These are phyloP conservation scores for Suhomyces anneliseae DNA, from an alignment of 1,139 yeast genomes.

Conservation along the genomic window DNA sequence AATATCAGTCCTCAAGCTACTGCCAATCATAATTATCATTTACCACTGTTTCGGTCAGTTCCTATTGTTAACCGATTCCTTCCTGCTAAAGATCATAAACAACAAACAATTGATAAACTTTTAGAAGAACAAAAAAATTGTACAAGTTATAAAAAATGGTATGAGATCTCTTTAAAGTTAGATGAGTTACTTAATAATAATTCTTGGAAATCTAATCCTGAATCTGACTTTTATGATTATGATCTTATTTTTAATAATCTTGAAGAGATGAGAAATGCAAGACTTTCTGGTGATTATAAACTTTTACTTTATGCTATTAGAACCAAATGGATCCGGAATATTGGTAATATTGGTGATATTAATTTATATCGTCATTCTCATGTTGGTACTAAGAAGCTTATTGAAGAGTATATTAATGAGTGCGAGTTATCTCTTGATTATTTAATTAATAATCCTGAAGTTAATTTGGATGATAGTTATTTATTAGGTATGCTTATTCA, in stretches of 20 bases:
- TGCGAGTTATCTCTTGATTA: slow-evolving; percentile 64
- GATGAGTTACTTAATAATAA: slow-evolving; percentile 67
- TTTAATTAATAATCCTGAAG: slow-evolving; percentile 38
- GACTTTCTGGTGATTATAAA: slow-evolving; percentile 57
- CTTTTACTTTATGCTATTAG: slow-evolving; percentile 70
- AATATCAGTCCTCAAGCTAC: neutral
- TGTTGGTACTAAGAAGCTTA: slow-evolving; percentile 81
- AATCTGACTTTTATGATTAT: slow-evolving; percentile 70
- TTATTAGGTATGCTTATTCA: slow-evolving; percentile 79
- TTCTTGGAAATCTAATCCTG: slow-evolving; percentile 66
- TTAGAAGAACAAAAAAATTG: slow-evolving; percentile 57
- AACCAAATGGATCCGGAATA: slow-evolving; percentile 80
- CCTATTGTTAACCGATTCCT: slow-evolving; percentile 31
- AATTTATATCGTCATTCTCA: slow-evolving; percentile 74
- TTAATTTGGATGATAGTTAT: slow-evolving; percentile 64
- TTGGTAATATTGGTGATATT: slow-evolving; percentile 86
- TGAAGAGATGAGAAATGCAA: slow-evolving; percentile 59
- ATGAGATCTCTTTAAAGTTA: slow-evolving; percentile 55
- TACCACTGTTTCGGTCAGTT: slow-evolving; percentile 15
- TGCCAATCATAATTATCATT: neutral
- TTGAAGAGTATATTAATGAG: slow-evolving; percentile 81
- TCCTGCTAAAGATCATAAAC: slow-evolving; percentile 30
- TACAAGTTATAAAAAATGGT: slow-evolving; percentile 71
- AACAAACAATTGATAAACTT: slow-evolving; percentile 29
- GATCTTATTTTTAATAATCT: slow-evolving; percentile 56